These are phyloP conservation scores for Trichoderma virens DNA, from an alignment of 495 filamentous ascomycete genomes.

Conservation along the genomic window DNA sequence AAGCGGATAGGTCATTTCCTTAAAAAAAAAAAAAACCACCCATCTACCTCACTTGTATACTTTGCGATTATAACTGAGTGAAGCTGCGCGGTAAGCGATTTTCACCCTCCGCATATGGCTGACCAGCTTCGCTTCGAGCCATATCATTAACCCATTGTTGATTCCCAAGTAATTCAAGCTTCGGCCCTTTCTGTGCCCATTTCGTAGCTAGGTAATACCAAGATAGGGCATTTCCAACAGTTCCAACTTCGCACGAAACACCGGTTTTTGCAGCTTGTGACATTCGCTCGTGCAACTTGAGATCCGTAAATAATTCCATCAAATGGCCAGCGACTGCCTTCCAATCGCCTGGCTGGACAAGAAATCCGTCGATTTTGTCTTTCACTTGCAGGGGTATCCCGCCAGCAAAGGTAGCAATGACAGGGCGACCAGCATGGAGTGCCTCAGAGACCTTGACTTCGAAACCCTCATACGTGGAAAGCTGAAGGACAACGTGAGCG, in stretches of 20 bases:
- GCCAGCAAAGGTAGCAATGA: constrained; percentile 71
- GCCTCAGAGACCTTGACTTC: constrained; percentile 89
- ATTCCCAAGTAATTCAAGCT: constrained; percentile 33
- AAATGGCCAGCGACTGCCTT: constrained; percentile 65
- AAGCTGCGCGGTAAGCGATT: constrained; percentile 48
- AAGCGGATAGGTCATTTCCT: no score
- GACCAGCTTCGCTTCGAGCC: constrained; percentile 59
- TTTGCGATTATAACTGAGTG: constrained; percentile 18
- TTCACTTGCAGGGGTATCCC: constrained; percentile 79
- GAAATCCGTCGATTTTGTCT: constrained; percentile 64
- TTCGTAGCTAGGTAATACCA: constrained; percentile 73
- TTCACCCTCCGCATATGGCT: constrained; percentile 52
- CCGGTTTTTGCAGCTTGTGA: constrained; percentile 53
- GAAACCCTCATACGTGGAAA: constrained; percentile 80
- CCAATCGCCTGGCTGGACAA: constrained; percentile 67
- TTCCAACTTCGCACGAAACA: constrained; percentile 77
- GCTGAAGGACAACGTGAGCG: constrained; percentile 65
- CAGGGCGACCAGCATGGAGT: constrained; percentile 73
- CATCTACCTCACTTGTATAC: no score
- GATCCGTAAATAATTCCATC: constrained; percentile 60
- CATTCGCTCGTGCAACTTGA: constrained; percentile 57
- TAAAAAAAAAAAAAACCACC: no score
- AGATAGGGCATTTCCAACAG: constrained; percentile 67
- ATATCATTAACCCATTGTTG: constrained; percentile 71
- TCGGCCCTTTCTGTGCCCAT: constrained; percentile 39